Conservation (phyloP, 345 rosid genomes). For the Citrus mangshanensis region DNA sequence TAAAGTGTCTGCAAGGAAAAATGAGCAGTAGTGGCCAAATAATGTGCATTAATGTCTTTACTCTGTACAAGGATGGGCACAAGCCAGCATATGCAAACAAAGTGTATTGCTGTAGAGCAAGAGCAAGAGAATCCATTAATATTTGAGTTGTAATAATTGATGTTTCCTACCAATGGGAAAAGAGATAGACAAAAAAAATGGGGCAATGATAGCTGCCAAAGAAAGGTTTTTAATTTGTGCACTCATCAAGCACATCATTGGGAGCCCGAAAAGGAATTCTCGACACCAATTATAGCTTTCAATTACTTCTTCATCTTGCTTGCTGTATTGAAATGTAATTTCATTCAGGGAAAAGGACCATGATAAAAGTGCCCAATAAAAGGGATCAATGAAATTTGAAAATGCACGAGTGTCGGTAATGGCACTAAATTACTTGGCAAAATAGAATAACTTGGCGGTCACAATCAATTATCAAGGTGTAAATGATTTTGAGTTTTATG, state of each 20-base stretch:
- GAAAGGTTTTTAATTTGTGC: constrained; percentile 14
- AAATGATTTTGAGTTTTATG: too few species aligned
- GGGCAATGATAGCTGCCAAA: constrained; percentile 16
- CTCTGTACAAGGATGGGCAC: background rate
- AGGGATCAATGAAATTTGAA: too few species aligned
- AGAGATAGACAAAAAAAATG: constrained; percentile 10
- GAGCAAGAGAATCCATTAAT: constrained; percentile 18
- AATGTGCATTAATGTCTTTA: background rate
- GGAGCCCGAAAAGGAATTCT: constrained; percentile 17
- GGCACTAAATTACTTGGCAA: too few species aligned
- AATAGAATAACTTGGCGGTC: too few species aligned
- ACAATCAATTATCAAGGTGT: too few species aligned
- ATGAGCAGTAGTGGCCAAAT: constrained; percentile 13
- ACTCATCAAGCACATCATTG: constrained; percentile 29
- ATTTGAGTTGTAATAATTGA: constrained; percentile 22
- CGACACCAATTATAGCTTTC: constrained; percentile 15
- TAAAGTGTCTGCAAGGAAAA: background rate
- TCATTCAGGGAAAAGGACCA: too few species aligned
- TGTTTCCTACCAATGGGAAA: constrained; percentile 48
- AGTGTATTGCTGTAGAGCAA: constrained; percentile 13
- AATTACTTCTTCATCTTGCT: background rate
- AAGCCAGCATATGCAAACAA: background rate
- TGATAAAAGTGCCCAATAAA: too few species aligned
- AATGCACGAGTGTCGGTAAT: too few species aligned
- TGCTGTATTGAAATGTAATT: too few species aligned